Percentiles rank a stretch among this genome's conserved stretches.
Conservation (phyloP, 1,284 basidiomycete genomes). For the Austroboletus novae-zelandiae region DNA sequence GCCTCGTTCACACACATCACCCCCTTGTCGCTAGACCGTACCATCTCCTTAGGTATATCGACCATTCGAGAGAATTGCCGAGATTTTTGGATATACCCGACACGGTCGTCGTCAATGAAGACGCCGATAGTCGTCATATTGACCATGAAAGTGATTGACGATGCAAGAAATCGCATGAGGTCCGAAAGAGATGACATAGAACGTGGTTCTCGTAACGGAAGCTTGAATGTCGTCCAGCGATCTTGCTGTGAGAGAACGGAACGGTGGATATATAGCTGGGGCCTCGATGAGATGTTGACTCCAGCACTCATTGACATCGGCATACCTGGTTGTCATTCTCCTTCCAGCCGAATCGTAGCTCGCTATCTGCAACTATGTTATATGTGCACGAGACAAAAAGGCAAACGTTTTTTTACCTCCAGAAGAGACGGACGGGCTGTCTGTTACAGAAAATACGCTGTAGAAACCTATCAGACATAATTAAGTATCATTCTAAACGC, state of each 20-base stretch:
- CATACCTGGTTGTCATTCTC: constrained; percentile 67
- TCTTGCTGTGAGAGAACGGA: constrained; percentile 48
- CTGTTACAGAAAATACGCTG: constrained; percentile 75
- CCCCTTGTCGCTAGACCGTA: constrained; percentile 13
- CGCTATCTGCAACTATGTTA: constrained; percentile 26
- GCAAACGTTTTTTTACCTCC: constrained; percentile 39
- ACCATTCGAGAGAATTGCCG: constrained; percentile 57
- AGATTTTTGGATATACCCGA: constrained; percentile 75
- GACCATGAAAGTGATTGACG: constrained; percentile 93
- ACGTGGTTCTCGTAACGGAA: constrained; percentile 82
- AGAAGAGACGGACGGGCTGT: constrained; percentile 1
- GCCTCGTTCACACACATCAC: constrained; percentile 23
- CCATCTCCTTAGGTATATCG: constrained; percentile 19
- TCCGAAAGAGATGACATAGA: constrained; percentile 83
- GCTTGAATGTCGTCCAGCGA: constrained; percentile 87
- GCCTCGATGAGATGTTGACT: not conserved
- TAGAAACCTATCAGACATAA: constrained; percentile 58
- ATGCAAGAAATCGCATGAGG: constrained; percentile 86
- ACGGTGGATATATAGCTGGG: constrained; percentile 54
- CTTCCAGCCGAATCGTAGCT: constrained; percentile 97
- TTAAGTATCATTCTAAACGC: not conserved
- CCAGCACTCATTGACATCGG: not conserved
- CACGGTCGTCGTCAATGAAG: constrained; percentile 75
- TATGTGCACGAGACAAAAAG: not conserved
- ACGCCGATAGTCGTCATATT: constrained; percentile 76